Evolutionary conservation across 1,284 basidiomycete species (phyloP).

Genomic region (Vanrija pseudolonga): DNA sequence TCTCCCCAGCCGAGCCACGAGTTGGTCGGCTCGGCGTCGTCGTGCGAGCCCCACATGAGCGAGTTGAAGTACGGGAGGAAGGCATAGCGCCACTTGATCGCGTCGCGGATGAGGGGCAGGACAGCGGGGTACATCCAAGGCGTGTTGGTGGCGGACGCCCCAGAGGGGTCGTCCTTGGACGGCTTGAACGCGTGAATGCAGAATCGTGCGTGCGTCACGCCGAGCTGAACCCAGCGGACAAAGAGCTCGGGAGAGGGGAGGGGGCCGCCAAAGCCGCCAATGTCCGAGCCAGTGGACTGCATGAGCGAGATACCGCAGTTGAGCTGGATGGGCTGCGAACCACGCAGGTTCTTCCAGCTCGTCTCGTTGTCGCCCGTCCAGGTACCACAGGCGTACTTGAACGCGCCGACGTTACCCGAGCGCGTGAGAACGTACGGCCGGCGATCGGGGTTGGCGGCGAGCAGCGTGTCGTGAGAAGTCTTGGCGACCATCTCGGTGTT

Average conservation of each 20-base stretch:
- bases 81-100: constrained; percentile 51
- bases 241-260: constrained; percentile 50
- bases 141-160: constrained; percentile 46
- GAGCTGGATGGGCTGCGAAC: constrained; percentile 43
- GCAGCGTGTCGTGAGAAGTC: constrained; percentile 43
- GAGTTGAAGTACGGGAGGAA: constrained; percentile 45
- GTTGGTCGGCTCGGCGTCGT: constrained; percentile 46
- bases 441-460: constrained; percentile 33
- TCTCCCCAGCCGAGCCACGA: constrained; percentile 48
- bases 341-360: constrained; percentile 50
- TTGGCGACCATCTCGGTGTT: constrained; percentile 50
- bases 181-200: constrained; percentile 53
- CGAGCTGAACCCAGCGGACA: constrained; percentile 51
- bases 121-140: constrained; percentile 54
- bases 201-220: constrained; percentile 46
- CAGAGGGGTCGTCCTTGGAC: constrained; percentile 42
- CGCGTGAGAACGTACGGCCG: constrained; percentile 50
- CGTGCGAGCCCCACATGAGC: constrained; percentile 50
- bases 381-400: constrained; percentile 49
- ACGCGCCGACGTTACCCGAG: constrained; percentile 50
- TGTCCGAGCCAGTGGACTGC: constrained; percentile 43
- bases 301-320: constrained; percentile 48
- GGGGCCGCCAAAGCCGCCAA: constrained; percentile 51
- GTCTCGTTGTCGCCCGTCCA: constrained; percentile 52
- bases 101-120: constrained; percentile 42